These are phyloP conservation scores for Colletotrichum sp. DNA, from an alignment of 2,329 filamentous ascomycete species.

Conservation along the genomic window DNA sequence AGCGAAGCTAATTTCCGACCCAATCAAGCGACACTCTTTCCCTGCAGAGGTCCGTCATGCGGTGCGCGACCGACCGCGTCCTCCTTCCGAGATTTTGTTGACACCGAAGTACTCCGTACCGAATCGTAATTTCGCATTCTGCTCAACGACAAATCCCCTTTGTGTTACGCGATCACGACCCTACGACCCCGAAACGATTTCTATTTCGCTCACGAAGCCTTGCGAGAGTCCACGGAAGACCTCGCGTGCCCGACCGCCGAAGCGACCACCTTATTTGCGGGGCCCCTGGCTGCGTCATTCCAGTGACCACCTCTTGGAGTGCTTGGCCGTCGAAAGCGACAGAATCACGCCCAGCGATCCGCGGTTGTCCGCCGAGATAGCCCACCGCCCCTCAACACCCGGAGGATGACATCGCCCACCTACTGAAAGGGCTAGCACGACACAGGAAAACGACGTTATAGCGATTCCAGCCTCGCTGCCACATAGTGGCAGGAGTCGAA, in stretches of 20 bases:
- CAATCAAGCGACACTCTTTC: slow-evolving; percentile 16
- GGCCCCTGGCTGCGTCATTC: slow-evolving; percentile 19
- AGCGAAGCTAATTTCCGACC: slow-evolving; percentile 20
- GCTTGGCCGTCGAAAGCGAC: slow-evolving; percentile 5
- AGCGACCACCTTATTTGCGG: slow-evolving; percentile 3
- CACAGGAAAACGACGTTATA: not conserved
- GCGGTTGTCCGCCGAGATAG: not conserved
- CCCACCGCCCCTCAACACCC: not conserved
- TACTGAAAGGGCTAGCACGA: not conserved
- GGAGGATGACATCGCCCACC: not conserved
- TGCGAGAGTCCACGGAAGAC: not conserved
- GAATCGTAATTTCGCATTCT: slow-evolving; percentile 15
- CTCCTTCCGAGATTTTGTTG: slow-evolving; percentile 22
- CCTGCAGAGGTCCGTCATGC: slow-evolving; percentile 20
- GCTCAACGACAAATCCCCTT: slow-evolving; percentile 14
- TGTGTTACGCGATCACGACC: slow-evolving; percentile 19
- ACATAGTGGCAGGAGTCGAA: not conserved
- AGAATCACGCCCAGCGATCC: slow-evolving; percentile 9
- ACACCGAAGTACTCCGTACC: slow-evolving; percentile 16
- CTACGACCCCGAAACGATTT: slow-evolving; percentile 9
- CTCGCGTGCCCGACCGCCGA: not conserved
- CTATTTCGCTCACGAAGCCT: not conserved
- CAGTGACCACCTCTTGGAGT: not conserved
- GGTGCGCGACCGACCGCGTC: slow-evolving; percentile 22
- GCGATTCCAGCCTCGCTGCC: not conserved